Conservation (phyloP, 2,329 filamentous ascomycete species). For the Phialemoniopsis sp. region DNA sequence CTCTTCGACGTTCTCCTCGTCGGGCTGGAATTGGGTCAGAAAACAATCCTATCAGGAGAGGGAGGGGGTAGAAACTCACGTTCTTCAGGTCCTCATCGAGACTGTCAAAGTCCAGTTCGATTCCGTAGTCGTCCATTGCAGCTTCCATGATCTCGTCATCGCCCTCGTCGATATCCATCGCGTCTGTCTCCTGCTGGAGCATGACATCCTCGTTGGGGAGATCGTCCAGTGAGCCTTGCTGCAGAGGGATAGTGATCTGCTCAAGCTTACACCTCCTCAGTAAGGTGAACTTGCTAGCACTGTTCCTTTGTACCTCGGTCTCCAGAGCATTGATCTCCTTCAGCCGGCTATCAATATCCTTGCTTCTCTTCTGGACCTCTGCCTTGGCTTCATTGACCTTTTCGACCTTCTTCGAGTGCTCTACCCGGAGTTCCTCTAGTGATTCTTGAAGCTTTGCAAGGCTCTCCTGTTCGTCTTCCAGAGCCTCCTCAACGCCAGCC, state of each 20-base stretch:
- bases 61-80: no score
- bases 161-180: slow-evolving; percentile 86
- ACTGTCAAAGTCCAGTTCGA: slow-evolving; percentile 79
- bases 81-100: slow-evolving; percentile 80
- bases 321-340: slow-evolving; percentile 78
- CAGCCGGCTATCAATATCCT: slow-evolving; percentile 69
- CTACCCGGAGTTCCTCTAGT: slow-evolving; percentile 63
- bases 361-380: slow-evolving; percentile 79
- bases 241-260: slow-evolving; percentile 81
- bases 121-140: slow-evolving; percentile 82
- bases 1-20: slow-evolving; percentile 68
- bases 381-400: slow-evolving; percentile 73
- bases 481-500: slow-evolving; percentile 65
- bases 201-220: slow-evolving; percentile 84
- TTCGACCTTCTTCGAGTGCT: slow-evolving; percentile 66
- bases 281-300: slow-evolving; percentile 76
- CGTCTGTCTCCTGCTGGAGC: slow-evolving; percentile 72
- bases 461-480: slow-evolving; percentile 70
- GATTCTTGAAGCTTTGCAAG: slow-evolving; percentile 71
- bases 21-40: slow-evolving; percentile 41
- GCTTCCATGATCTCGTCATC: slow-evolving; percentile 58
- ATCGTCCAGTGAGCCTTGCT: slow-evolving; percentile 72
- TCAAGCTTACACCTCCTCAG: slow-evolving; percentile 90
- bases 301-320: slow-evolving; percentile 80
- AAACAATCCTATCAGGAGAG: background rate